A percentile compares a stretch with the other conserved stretches of the same genome.
These are phyloP conservation scores for Phytophthora hybrid DNA, from an alignment of 352 stramenopile species.

Conservation along the genomic window DNA sequence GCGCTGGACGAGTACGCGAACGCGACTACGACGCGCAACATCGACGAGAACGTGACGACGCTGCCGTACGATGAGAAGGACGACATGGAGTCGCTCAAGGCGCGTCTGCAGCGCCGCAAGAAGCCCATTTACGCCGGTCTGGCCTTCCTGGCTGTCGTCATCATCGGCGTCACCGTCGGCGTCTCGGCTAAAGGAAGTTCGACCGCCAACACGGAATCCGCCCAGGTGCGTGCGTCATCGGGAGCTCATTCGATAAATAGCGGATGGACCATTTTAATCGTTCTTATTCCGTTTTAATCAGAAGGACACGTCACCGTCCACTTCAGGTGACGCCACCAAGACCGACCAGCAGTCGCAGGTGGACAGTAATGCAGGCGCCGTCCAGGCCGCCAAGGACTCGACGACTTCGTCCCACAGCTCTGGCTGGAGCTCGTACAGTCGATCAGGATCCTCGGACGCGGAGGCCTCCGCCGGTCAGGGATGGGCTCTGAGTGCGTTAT, in stretches of 20 bases:
- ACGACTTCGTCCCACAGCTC: constrained; percentile 19
- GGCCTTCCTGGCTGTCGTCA: constrained; percentile 59
- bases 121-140: constrained; percentile 74
- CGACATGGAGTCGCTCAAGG: constrained; percentile 52
- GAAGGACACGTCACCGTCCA: constrained; percentile 19
- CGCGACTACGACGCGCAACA: constrained; percentile 52
- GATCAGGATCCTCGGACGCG: constrained; percentile 32
- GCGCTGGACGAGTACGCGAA: constrained; percentile 46
- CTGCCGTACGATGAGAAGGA: constrained; percentile 68
- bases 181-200: constrained; percentile 19
- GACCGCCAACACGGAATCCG: constrained; percentile 48
- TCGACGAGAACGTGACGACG: constrained; percentile 30
- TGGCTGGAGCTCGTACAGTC: constrained; percentile 26
- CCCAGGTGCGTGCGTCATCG: constrained; percentile 43
- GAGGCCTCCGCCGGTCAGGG: constrained; percentile 36
- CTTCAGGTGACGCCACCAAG: constrained; percentile 25
- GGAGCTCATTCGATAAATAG: neutral
- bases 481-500: constrained; percentile 31
- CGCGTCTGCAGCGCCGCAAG: constrained; percentile 56
- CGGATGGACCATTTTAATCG: constrained; percentile 9
- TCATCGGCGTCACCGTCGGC: constrained; percentile 57
- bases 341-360: constrained; percentile 14
- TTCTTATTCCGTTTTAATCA: neutral
- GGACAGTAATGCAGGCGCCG: constrained; percentile 24
- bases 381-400: constrained; percentile 38